A percentile compares a stretch with the other conserved stretches of the same genome.
phyloP scores from a whole-genome alignment of 768 basidiomycete genomes.

The Suillus subluteus region DNA sequence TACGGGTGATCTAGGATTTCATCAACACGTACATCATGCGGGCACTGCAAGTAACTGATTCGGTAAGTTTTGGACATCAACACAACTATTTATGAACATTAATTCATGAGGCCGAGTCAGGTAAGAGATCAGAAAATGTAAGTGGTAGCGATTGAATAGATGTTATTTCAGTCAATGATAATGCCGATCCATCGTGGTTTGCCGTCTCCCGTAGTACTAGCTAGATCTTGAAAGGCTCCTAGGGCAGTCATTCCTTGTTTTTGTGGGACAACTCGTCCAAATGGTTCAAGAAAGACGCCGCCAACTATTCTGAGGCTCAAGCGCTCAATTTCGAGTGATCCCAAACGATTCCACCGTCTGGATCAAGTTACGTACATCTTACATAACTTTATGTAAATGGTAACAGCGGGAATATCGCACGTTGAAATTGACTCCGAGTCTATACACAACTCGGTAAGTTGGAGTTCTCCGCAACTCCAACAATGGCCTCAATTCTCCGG shows the following conservation, averaged over 20 bases:
- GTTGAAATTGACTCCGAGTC: background rate
- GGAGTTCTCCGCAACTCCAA: background rate
- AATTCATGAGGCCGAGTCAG: background rate
- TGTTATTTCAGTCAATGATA: background rate
- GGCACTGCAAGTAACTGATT: background rate
- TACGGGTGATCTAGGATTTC: background rate
- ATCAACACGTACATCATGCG: background rate
- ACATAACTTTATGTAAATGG: background rate
- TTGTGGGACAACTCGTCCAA: no score
- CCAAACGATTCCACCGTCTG: no score
- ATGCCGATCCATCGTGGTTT: background rate
- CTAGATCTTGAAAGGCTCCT: no score
- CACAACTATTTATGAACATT: background rate
- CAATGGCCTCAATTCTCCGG: constrained; percentile 49
- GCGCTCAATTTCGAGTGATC: background rate
- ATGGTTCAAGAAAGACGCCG: background rate
- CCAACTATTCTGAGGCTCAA: background rate
- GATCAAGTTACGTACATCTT: background rate
- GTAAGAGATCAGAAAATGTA: background rate
- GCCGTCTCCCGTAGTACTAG: no score
- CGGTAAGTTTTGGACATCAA: background rate
- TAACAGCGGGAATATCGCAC: background rate
- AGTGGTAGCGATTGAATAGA: background rate
- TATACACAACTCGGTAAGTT: background rate
- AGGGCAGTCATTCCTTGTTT: no score